Evolutionary conservation across 1,284 basidiomycete species (phyloP).

Genomic region (Ustilago tritici): DNA sequence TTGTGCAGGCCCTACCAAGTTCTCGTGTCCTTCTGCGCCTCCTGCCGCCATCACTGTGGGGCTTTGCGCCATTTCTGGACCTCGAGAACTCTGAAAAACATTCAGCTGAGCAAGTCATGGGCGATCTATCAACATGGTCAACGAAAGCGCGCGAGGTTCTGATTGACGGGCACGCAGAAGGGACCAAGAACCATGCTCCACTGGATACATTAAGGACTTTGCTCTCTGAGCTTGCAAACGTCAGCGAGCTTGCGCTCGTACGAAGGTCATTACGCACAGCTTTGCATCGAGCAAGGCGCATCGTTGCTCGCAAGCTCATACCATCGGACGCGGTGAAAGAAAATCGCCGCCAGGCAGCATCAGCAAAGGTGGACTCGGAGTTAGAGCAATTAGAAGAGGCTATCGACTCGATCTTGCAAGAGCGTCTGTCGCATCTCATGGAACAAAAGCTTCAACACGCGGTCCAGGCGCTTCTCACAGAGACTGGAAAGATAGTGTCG

Average conservation of each 20-base stretch:
- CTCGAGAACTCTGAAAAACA: slow-evolving; percentile 2
- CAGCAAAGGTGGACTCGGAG: slow-evolving; percentile 17
- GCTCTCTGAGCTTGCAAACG: slow-evolving; percentile 26
- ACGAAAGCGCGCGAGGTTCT: slow-evolving; percentile 35
- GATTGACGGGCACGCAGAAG: slow-evolving; percentile 6
- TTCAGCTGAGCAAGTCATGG: neutral
- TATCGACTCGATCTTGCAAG: slow-evolving; percentile 30
- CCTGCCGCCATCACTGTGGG: slow-evolving; percentile 30
- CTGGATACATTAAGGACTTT: slow-evolving; percentile 21
- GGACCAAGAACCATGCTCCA: slow-evolving; percentile 4
- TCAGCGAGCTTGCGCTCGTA: slow-evolving; percentile 25
- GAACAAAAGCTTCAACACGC: slow-evolving; percentile 27
- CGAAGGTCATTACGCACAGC: slow-evolving; percentile 28
- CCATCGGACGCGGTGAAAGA: neutral
- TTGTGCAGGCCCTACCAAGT: slow-evolving; percentile 40
- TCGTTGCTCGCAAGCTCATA: slow-evolving; percentile 23
- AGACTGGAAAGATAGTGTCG: slow-evolving; percentile 11
- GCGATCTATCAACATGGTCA: slow-evolving; percentile 30
- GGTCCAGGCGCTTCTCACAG: slow-evolving; percentile 16
- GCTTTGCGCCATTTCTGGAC: slow-evolving; percentile 33
- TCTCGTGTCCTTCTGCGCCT: slow-evolving; percentile 37
- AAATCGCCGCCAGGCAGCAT: slow-evolving; percentile 9
- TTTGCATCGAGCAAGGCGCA: slow-evolving; percentile 25
- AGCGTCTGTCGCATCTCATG: slow-evolving; percentile 26
- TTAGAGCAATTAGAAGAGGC: slow-evolving; percentile 24